phyloP scores from a whole-genome alignment of 192 early-diverging fungal genomes.

The Coemansia asiatica region DNA sequence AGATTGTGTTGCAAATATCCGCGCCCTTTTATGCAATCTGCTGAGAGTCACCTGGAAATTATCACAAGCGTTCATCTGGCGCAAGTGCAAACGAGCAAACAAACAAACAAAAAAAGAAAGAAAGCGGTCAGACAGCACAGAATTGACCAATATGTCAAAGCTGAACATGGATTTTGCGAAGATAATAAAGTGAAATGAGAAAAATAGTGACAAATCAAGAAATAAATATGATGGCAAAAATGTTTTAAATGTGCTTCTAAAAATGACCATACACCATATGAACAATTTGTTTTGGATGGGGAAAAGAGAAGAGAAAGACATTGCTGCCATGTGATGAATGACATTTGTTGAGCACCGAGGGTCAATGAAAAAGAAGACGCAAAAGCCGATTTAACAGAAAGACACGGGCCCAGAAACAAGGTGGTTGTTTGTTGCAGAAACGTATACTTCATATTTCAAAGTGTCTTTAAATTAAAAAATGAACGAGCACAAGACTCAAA shows the following conservation, averaged over 20 bases:
- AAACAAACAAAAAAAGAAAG: neutral
- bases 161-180: neutral
- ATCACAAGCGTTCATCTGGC: neutral
- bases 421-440: neutral
- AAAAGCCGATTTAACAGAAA: neutral
- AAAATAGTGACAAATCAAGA: neutral
- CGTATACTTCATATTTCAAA: neutral
- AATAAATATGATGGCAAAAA: neutral
- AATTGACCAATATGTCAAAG: too few relatives aligned
- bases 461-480: neutral
- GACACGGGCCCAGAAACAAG: neutral
- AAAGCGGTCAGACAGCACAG: neutral
- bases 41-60: neutral
- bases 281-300: neutral
- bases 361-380: neutral
- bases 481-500: neutral
- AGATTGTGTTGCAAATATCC: neutral
- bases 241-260: neutral
- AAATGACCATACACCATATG: neutral
- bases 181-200: too few relatives aligned
- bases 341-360: neutral
- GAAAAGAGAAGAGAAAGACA: neutral
- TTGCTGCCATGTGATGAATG: neutral
- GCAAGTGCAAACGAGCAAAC: neutral
- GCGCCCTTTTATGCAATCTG: neutral